Base-by-base conservation (phyloP, 306 rosid genomes). In the Vigna angularis region DNA sequence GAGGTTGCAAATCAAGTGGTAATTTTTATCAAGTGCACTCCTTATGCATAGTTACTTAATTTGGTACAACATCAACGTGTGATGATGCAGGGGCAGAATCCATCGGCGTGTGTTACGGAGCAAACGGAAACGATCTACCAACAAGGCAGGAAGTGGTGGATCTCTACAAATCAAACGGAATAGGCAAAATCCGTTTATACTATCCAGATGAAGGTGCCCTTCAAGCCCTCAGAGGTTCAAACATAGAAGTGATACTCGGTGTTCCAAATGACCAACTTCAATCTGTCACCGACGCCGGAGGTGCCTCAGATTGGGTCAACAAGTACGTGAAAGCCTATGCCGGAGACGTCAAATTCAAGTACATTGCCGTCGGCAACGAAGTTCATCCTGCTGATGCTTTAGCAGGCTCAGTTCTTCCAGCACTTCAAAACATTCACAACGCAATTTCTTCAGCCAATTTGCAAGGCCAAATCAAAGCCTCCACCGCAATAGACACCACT, bases 51-150 rank as follows among this genome's bases (percentile, higher is more conserved):
- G 5, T 62, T 30, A 5, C 28, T 45, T 32, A 45, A 5, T 17
- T 10, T 62, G 51, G 63, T 30, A 44, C 34, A 11, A 56, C 3
- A 64, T 17, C 11, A 5, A 57, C 8, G 24, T 62, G 47, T 42
- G 47, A 30, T 45, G n/a, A 75, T 75, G 80, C 82, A 89, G 96
- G 73, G 52, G 93, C 82, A 64, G 80, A 89, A 79, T 75, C 96
- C 0, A 42, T 77, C 2, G 90, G 96, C 13, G 90, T 89, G 1
- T 91, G 93, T 18, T 84, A 89, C 9, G 96, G 96, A 9, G 48
- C 20, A 66, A 61, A 72, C 5, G 88, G 89, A 40, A 3, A 83
- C 81, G 56, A 86, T 65, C 79, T 91, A 40, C 93, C 91, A 36
- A 9, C 70, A 14, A 74, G 64, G 8, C 64, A 64, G 72, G 92